A percentile compares a stretch with the other conserved stretches of the same genome.
Conservation (phyloP, 2,329 filamentous ascomycete genomes). For the Verticillium longisporum region DNA sequence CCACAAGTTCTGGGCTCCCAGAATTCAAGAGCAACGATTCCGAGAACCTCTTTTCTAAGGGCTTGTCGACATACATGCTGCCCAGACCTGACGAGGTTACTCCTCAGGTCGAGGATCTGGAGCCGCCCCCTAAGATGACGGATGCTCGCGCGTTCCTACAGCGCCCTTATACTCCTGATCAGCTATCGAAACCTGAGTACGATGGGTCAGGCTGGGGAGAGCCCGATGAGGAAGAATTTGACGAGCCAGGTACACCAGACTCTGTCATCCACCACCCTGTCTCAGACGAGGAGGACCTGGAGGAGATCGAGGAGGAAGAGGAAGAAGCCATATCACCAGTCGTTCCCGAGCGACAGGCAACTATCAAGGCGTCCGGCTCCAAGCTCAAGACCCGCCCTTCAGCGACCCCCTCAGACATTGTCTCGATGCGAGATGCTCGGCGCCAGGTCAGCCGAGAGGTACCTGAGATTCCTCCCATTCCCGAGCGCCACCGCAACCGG, state of each 20-base stretch:
- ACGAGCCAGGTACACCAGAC: slow-evolving; percentile 69
- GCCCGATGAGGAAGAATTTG: slow-evolving; percentile 44
- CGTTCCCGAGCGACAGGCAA: slow-evolving; percentile 77
- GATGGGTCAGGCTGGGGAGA: slow-evolving; percentile 57
- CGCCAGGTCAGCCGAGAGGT: slow-evolving; percentile 76
- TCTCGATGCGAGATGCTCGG: slow-evolving; percentile 79
- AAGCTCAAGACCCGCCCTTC: slow-evolving; percentile 86
- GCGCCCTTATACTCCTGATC: slow-evolving; percentile 42
- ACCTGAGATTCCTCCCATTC: slow-evolving; percentile 52
- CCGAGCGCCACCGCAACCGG: slow-evolving; percentile 51
- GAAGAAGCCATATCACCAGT: slow-evolving; percentile 45
- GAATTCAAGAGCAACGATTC: slow-evolving; percentile 26
- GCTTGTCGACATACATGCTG: slow-evolving; percentile 40
- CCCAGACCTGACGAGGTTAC: slow-evolving; percentile 30
- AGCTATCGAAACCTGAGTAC: slow-evolving; percentile 54
- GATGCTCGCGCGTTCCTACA: slow-evolving; percentile 28
- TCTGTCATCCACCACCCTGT: slow-evolving; percentile 82
- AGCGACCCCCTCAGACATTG: slow-evolving; percentile 75
- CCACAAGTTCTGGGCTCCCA: slow-evolving; percentile 20
- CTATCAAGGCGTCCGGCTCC: slow-evolving; percentile 81
- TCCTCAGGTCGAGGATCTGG: slow-evolving; percentile 17
- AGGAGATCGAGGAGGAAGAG: slow-evolving; percentile 24
- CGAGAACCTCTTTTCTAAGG: slow-evolving; percentile 31
- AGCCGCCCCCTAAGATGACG: slow-evolving; percentile 22
- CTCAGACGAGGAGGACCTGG: slow-evolving; percentile 30